phyloP scores from a whole-genome alignment of 805 yeast genomes.

The Wickerhamiella lipophila region DNA sequence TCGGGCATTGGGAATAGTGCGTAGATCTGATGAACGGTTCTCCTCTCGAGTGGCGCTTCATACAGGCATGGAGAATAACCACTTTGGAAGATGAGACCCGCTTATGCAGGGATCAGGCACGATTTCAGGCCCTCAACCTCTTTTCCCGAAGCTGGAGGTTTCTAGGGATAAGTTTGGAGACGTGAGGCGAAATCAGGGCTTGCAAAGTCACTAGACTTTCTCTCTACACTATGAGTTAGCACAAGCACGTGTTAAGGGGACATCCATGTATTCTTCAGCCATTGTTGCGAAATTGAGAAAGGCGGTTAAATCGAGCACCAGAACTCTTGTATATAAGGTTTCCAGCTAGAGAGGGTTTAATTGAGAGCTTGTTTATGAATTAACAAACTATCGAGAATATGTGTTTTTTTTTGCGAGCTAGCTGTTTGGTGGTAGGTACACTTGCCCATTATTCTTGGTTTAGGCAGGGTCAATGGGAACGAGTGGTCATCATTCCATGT shows the following conservation, averaged over 20 bases:
- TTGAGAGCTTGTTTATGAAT: not conserved
- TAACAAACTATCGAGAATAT: not conserved
- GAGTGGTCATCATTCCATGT: slow-evolving; percentile 5
- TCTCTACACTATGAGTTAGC: too few relatives aligned
- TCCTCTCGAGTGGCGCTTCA: not conserved
- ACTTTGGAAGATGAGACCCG: slow-evolving; percentile 1
- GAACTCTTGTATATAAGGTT: not conserved
- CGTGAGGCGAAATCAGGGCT: too few relatives aligned
- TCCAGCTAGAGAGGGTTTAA: not conserved
- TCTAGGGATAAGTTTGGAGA: too few relatives aligned
- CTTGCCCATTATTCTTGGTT: not conserved
- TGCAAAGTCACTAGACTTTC: too few relatives aligned
- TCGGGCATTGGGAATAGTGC: not conserved
- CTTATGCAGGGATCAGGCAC: slow-evolving; percentile 8
- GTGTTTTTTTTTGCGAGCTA: not conserved
- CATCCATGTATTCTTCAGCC: too few relatives aligned
- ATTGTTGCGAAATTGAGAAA: not conserved
- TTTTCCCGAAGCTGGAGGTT: not conserved
- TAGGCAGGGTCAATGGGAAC: slow-evolving; percentile 1
- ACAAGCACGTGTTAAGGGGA: too few relatives aligned
- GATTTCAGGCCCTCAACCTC: not conserved
- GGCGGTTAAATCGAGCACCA: not conserved
- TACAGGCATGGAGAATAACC: not conserved
- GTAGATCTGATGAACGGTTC: not conserved
- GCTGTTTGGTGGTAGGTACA: not conserved